Evolutionary conservation across 139 green algal genomes (phyloP), one percentile per base, ranked within the genome.

Genomic region (Yamagishiella unicocca): DNA sequence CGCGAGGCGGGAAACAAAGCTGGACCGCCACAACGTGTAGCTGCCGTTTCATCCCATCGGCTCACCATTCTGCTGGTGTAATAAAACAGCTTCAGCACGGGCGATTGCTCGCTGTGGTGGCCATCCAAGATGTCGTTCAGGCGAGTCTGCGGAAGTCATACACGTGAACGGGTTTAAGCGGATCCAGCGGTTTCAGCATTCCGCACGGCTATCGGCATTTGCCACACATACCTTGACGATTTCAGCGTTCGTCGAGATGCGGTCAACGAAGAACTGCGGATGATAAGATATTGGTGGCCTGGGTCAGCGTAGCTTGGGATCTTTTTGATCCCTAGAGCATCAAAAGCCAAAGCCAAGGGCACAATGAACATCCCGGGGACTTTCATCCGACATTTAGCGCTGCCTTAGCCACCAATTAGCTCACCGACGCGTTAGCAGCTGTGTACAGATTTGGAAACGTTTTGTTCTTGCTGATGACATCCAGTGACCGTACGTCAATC

Each of bases 401-500:
- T 58, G 50, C 50, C 50, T 25, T 33, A 22, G 58, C 58, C 14
- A n/a, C 58, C 19, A n/a, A n/a, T n/a, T n/a, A 9, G 22, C 71
- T 37, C n/a, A 80, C 72, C 29, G 12, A 12, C 12, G 14, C 29
- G 29, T 80, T 43, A 1, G 8, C 29, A 2, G 4, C 9, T 12
- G 43, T 54, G 35, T 71, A 83, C 3, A 82, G 46, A 7, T 66
- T 31, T 1, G 45, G 19, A 17, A 46, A 1, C 14, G 17, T 82
- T 2, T 33, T 31, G n/a, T 46, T 45, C 10, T 4, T 35, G 17
- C 31, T 46, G 17, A 82, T 43, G 31, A 46, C 22, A 33, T 82
- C 74, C 74, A 82, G 45, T 2, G 74, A 67, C 31, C 74, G 74
- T 19, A 45, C 31, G 74, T 82, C 74, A 2, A 12, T 45, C 33